phyloP scores from a whole-genome alignment of 208 protist species.

The Tritrichomonas foetus region DNA sequence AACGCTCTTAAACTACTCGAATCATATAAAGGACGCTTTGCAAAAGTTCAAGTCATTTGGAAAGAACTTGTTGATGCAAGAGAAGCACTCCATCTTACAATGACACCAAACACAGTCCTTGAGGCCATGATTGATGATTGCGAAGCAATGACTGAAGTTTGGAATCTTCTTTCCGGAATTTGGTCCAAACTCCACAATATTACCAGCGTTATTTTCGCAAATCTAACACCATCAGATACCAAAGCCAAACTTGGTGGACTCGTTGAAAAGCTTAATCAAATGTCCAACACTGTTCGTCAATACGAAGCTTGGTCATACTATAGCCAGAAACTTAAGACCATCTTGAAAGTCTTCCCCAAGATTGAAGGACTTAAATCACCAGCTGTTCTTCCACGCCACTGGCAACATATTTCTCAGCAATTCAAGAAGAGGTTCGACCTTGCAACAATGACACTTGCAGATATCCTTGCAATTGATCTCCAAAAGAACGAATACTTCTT shows the following conservation, averaged over 20 bases:
- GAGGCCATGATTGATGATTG: conserved; percentile 18
- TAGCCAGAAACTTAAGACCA: neutral
- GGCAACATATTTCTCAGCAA: neutral
- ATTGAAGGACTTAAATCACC: neutral
- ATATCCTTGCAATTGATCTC: neutral
- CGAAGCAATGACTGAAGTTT: conserved; percentile 13
- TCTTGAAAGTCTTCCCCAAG: neutral
- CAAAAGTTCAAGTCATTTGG: neutral
- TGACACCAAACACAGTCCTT: neutral
- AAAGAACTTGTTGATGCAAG: neutral
- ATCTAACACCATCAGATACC: neutral
- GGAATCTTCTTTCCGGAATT: neutral
- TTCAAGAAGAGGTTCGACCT: conserved; percentile 21
- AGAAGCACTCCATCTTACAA: neutral
- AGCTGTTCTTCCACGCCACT: neutral
- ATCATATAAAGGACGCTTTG: neutral
- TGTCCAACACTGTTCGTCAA: neutral
- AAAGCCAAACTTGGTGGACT: neutral
- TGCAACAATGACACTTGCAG: neutral
- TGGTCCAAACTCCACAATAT: neutral
- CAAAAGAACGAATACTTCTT: neutral
- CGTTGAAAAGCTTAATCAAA: neutral
- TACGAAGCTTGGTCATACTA: conserved; percentile 31
- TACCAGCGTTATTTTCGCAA: neutral
- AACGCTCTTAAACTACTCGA: neutral